Conservation (phyloP, 179 eudicot species). For the Actinidia polygama region DNA sequence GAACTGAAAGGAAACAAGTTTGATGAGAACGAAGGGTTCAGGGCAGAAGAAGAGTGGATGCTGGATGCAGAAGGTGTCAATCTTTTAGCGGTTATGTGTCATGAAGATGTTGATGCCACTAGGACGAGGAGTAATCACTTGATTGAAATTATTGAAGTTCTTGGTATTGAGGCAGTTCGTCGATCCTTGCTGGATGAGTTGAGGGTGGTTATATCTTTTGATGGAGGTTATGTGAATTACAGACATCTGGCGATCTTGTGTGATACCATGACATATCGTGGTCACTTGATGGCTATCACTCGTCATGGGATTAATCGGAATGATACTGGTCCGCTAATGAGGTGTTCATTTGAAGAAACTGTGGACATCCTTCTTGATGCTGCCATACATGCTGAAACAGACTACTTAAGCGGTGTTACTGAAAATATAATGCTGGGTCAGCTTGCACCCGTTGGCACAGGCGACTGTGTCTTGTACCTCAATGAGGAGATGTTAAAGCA, state of each 20-base stretch:
- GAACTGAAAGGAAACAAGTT: slow-evolving; percentile 74
- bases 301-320: slow-evolving; percentile 96
- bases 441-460: slow-evolving; percentile 98
- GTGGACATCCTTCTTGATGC: slow-evolving; percentile 99
- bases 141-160: slow-evolving; percentile 95
- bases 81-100: slow-evolving; percentile 93
- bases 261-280: slow-evolving; percentile 98
- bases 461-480: slow-evolving; percentile 75
- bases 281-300: slow-evolving; percentile 98
- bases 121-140: slow-evolving; percentile 95
- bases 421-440: slow-evolving; percentile 99
- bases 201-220: slow-evolving; percentile 93
- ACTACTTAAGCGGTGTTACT: slow-evolving; percentile 86
- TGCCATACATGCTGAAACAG: slow-evolving; percentile 95
- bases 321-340: slow-evolving; percentile 97
- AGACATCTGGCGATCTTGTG: slow-evolving; percentile 96
- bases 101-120: slow-evolving; percentile 95
- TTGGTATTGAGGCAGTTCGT: slow-evolving; percentile 97
- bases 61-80: slow-evolving; percentile 98
- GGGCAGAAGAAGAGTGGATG: slow-evolving; percentile 95
- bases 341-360: slow-evolving; percentile 99
- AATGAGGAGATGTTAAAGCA: slow-evolving; percentile 91
- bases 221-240: slow-evolving; percentile 95
- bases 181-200: slow-evolving; percentile 90
- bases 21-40: slow-evolving; percentile 82